phyloP scores from a whole-genome alignment of 2,329 filamentous ascomycete species.

The Graphiopsis chlorocephala region DNA sequence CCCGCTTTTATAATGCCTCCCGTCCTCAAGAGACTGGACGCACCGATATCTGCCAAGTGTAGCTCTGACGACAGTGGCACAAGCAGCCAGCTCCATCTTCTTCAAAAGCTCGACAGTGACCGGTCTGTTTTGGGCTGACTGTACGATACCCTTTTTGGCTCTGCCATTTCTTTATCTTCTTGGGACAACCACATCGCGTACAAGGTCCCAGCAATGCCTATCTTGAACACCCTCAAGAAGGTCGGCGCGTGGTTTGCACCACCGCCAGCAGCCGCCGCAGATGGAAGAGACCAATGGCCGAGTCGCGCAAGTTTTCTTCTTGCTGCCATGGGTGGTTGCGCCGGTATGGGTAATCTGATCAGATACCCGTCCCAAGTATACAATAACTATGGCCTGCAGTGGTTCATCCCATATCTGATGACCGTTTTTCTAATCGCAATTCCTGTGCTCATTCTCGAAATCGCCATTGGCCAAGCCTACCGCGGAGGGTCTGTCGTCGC shows the following conservation, averaged over 20 bases:
- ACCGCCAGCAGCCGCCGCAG: slow-evolving; percentile 19
- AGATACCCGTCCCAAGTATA: slow-evolving; percentile 59
- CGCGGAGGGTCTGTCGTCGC: slow-evolving; percentile 34
- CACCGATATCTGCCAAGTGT: slow-evolving; percentile 9
- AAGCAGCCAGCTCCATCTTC: not conserved
- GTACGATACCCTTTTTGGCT: slow-evolving; percentile 6
- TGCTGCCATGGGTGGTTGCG: slow-evolving; percentile 58
- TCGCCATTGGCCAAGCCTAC: slow-evolving; percentile 53
- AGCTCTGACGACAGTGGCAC: slow-evolving; percentile 7
- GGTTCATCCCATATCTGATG: slow-evolving; percentile 59
- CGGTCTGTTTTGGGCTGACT: not conserved
- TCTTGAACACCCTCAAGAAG: slow-evolving; percentile 6
- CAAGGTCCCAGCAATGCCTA: not conserved
- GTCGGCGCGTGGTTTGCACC: slow-evolving; percentile 36
- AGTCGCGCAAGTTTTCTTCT: slow-evolving; percentile 56
- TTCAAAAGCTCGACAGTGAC: not conserved
- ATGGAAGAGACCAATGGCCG: slow-evolving; percentile 55
- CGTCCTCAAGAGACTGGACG: not conserved
- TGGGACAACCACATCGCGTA: not conserved
- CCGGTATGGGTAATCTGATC: slow-evolving; percentile 56
- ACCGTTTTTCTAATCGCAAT: slow-evolving; percentile 57
- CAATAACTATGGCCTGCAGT: slow-evolving; percentile 60
- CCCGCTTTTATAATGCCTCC: not conserved
- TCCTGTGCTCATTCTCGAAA: slow-evolving; percentile 55
- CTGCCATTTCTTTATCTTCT: not conserved